phyloP scores from a whole-genome alignment of 73 alveolate species.

The Paramecium tetraurelia region DNA sequence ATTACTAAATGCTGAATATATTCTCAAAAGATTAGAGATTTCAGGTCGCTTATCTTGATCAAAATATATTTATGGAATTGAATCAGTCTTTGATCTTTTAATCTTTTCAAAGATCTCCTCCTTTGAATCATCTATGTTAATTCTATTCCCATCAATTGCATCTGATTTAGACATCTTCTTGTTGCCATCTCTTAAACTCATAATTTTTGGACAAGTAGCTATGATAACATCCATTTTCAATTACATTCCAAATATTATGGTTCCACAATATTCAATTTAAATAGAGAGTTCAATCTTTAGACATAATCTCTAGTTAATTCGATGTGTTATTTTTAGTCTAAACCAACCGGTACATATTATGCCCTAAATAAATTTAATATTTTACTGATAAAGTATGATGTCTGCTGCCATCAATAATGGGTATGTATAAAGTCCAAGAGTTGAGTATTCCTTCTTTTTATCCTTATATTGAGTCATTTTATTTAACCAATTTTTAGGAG shows the following conservation, averaged over 20 bases:
- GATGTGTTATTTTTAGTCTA: slow-evolving; percentile 84
- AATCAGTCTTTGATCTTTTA: slow-evolving; percentile 82
- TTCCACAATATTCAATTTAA: slow-evolving; percentile 50
- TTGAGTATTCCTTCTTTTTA: slow-evolving; percentile 68
- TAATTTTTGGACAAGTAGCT: slow-evolving; percentile 72
- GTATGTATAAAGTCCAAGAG: slow-evolving; percentile 76
- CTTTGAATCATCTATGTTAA: slow-evolving; percentile 78
- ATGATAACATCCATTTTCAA: neutral
- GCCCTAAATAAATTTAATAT: slow-evolving; percentile 54
- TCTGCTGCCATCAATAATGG: slow-evolving; percentile 94
- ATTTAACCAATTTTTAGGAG: slow-evolving; percentile 90
- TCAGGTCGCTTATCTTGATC: slow-evolving; percentile 70
- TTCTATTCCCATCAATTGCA: slow-evolving; percentile 64
- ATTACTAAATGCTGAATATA: slow-evolving; percentile 58
- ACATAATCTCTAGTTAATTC: slow-evolving; percentile 84
- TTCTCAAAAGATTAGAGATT: slow-evolving; percentile 70
- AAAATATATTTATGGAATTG: slow-evolving; percentile 52
- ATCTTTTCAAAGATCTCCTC: slow-evolving; percentile 73
- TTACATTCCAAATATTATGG: slow-evolving; percentile 69
- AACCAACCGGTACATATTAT: slow-evolving; percentile 88
- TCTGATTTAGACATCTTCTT: slow-evolving; percentile 88
- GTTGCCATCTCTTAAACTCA: slow-evolving; percentile 81
- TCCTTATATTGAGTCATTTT: slow-evolving; percentile 88
- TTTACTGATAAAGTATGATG: slow-evolving; percentile 71
- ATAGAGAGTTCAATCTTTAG: slow-evolving; percentile 68